Evolutionary conservation across 164 flowering plant genomes (phyloP).

Genomic region (Warburgia ugandensis): DNA sequence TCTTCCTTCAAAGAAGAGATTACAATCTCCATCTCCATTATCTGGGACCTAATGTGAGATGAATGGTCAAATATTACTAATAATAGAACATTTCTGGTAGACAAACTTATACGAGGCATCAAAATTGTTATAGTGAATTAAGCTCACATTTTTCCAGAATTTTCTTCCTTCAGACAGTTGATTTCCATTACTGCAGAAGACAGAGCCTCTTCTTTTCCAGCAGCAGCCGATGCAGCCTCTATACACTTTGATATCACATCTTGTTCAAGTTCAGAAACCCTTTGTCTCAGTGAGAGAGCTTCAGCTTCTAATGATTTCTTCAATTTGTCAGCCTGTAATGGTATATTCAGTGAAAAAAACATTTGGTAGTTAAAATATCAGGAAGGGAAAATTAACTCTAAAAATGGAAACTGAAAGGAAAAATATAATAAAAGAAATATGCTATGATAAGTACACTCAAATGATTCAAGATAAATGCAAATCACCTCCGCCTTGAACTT

Average conservation of each 20-base stretch:
- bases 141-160: constrained; percentile 38
- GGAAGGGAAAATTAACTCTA: background rate
- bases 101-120: no score
- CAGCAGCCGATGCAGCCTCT: constrained; percentile 50
- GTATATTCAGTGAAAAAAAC: background rate
- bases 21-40: constrained; percentile 46
- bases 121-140: background rate
- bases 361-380: background rate
- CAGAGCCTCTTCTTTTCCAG: constrained; percentile 63
- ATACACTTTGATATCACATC: constrained; percentile 34
- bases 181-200: constrained; percentile 53
- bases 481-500: constrained; percentile 63
- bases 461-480: background rate
- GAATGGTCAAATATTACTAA: background rate
- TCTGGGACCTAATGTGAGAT: constrained; percentile 42
- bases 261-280: constrained; percentile 56
- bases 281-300: constrained; percentile 44
- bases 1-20: constrained; percentile 59
- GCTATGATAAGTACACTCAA: background rate
- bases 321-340: constrained; percentile 51
- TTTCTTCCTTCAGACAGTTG: constrained; percentile 48
- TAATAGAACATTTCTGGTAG: background rate
- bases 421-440: background rate
- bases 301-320: constrained; percentile 68
- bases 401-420: background rate